Conservation (phyloP, 495 filamentous ascomycete species). For the Aspergillus nidulans region DNA sequence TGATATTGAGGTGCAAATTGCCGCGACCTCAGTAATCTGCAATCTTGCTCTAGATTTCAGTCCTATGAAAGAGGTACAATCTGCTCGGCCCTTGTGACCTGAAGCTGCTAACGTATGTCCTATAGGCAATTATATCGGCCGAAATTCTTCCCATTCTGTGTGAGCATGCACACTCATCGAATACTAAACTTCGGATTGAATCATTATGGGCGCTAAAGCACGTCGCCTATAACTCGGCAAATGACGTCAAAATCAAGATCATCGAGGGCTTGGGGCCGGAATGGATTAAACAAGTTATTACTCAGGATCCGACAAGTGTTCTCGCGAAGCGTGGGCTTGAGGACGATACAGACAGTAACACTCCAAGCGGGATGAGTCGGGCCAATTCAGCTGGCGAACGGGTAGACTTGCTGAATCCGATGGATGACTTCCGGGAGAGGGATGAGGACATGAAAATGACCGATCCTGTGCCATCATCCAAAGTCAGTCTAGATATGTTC, state of each 20-base stretch:
- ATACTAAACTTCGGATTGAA: conserved; percentile 67
- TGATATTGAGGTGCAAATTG: conserved; percentile 77
- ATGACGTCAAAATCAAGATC: conserved; percentile 67
- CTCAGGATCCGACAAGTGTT: conserved; percentile 35
- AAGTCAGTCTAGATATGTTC: conserved; percentile 41
- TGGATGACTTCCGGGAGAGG: conserved; percentile 49
- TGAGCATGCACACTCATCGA: conserved; percentile 74
- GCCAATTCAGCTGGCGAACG: conserved; percentile 62
- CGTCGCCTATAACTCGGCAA: conserved; percentile 62
- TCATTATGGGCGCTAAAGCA: conserved; percentile 94
- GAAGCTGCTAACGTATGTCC: conserved; percentile 3
- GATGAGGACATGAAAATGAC: conserved; percentile 66
- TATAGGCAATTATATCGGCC: conserved; percentile 65
- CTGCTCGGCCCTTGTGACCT: not conserved
- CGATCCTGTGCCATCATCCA: conserved; percentile 43
- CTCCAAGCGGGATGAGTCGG: conserved; percentile 51
- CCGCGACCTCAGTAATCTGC: conserved; percentile 73
- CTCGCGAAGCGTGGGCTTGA: conserved; percentile 32
- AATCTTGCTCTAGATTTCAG: conserved; percentile 85
- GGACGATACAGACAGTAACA: conserved; percentile 33
- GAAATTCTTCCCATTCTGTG: conserved; percentile 77
- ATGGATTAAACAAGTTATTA: conserved; percentile 77
- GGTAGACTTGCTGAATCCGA: conserved; percentile 61
- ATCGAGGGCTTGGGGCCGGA: conserved; percentile 70
- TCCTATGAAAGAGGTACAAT: conserved; percentile 69